Evolutionary conservation across 305 asterid species (phyloP), one percentile per base, ranked within the genome.

Genomic region (Nicotiana rustica): DNA sequence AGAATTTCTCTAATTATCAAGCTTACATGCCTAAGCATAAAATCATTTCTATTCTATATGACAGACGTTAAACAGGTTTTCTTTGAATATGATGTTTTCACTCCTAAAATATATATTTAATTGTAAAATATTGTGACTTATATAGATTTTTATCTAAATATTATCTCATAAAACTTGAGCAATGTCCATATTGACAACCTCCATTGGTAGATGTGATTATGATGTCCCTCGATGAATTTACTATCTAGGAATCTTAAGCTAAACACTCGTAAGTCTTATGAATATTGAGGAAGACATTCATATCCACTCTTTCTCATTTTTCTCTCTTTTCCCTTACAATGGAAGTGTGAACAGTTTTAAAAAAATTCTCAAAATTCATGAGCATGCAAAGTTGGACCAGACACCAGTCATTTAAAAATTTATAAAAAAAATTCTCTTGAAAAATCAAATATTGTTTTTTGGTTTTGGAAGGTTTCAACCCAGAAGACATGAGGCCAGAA

Each of bases 71-170:
- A 33, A 35, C 49, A 67, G 14, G 15, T 4, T 69, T 68, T 18
- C 33, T 38, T 69, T 41, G 57, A 29, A 38, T 38, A n/a, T 69
- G 57, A 69, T n/a, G 31, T 38, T 69, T 68, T 18, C 56, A 69
- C 33, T 69, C 3, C 73, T 19, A 66, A 38, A 67, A 25, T 25
- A 69, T 69, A 69, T 69, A 38, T 69, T 69, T 38, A 47, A 69
- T 10, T n/a, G 57, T 38, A n/a, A 38, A 38, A 69, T 38, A 38
- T n/a, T 69, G 56, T 38, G 10, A 19, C 41, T 69, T 69, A 69
- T 69, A 69, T 15, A 38, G 18, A 15, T 69, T 18, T 66, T 69
- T 38, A 36, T 36, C 77, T n/a, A 67, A 35, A 69, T n/a, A 38
- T 18, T 9, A n/a, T 69, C 31, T 10, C 77, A 69, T 38, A n/a